Evolutionary conservation across 371 early-diverging fungal genomes (phyloP).

Genomic region (Circinella umbellata): DNA sequence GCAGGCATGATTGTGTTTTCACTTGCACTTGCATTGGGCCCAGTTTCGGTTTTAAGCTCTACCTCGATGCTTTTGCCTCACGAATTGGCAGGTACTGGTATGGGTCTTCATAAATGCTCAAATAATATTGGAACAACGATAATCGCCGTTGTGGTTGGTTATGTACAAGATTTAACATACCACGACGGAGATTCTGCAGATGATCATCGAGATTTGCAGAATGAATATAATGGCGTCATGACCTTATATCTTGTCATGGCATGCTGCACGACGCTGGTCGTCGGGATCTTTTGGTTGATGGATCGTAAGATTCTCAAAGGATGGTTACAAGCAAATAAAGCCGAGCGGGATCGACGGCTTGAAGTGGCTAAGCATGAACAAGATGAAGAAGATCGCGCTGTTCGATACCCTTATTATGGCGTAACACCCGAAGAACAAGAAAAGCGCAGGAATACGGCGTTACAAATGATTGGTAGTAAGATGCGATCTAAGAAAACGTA

Average conservation of each 20-base stretch:
- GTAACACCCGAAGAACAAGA: slow-evolving; percentile 18
- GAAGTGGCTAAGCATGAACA: slow-evolving; percentile 32
- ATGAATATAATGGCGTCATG: slow-evolving; percentile 53
- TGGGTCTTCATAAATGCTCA: slow-evolving; percentile 56
- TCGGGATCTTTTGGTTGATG: slow-evolving; percentile 36
- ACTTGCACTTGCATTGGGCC: slow-evolving; percentile 47
- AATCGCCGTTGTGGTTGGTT: slow-evolving; percentile 51
- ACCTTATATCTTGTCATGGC: slow-evolving; percentile 42
- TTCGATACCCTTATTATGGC: slow-evolving; percentile 25
- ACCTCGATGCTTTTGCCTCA: slow-evolving; percentile 47
- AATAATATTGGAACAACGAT: slow-evolving; percentile 58
- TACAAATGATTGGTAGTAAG: slow-evolving; percentile 35
- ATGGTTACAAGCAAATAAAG: slow-evolving; percentile 44
- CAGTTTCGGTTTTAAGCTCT: slow-evolving; percentile 48
- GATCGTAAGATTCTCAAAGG: slow-evolving; percentile 36
- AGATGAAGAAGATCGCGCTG: slow-evolving; percentile 26
- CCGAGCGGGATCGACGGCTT: slow-evolving; percentile 39
- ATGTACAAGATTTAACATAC: slow-evolving; percentile 54
- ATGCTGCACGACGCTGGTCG: slow-evolving; percentile 27
- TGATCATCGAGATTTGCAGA: slow-evolving; percentile 30
- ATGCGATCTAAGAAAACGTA: slow-evolving; percentile 31
- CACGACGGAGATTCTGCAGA: slow-evolving; percentile 48
- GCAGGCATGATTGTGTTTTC: slow-evolving; percentile 56
- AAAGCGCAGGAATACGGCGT: slow-evolving; percentile 20
- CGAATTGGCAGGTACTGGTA: slow-evolving; percentile 50